A percentile compares a stretch with the other conserved stretches of the same genome.
Conservation (phyloP, 2,329 filamentous ascomycete species). For the Cadophora sp. region DNA sequence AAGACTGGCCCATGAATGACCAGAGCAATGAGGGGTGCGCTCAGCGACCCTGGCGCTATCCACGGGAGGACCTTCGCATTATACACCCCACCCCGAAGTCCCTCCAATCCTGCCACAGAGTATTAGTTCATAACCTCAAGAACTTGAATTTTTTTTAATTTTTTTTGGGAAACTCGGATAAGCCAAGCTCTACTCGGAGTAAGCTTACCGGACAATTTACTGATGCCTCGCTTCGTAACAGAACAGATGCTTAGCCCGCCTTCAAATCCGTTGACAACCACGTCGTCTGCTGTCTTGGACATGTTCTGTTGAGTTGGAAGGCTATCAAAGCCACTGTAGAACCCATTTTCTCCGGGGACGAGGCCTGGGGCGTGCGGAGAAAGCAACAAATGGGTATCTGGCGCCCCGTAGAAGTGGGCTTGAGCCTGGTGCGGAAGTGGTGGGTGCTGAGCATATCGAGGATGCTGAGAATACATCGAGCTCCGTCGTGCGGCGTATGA, state of each 20-base stretch:
- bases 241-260: slow-evolving; percentile 79
- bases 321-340: slow-evolving; percentile 82
- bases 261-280: slow-evolving; percentile 79
- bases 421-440: slow-evolving; percentile 78
- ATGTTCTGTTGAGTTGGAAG: slow-evolving; percentile 53
- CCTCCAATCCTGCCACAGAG: slow-evolving; percentile 58
- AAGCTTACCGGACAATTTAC: slow-evolving; percentile 63
- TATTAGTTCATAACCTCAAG: not conserved
- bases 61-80: slow-evolving; percentile 84
- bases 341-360: slow-evolving; percentile 71
- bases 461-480: slow-evolving; percentile 59
- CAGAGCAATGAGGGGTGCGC: slow-evolving; percentile 78
- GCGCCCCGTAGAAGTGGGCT: slow-evolving; percentile 77
- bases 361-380: slow-evolving; percentile 57
- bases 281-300: slow-evolving; percentile 57
- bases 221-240: slow-evolving; percentile 74
- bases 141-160: too few relatives aligned
- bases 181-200: not conserved
- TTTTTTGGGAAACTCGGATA: too few relatives aligned
- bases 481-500: slow-evolving; percentile 52
- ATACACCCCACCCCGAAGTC: slow-evolving; percentile 79
- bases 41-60: slow-evolving; percentile 57
- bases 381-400: slow-evolving; percentile 71
- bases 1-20: slow-evolving; percentile 80
- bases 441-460: slow-evolving; percentile 58